Percentiles rank a stretch among this genome's conserved stretches.
Conservation (phyloP, 1,284 basidiomycete genomes). For the Tylopilus sp. region DNA sequence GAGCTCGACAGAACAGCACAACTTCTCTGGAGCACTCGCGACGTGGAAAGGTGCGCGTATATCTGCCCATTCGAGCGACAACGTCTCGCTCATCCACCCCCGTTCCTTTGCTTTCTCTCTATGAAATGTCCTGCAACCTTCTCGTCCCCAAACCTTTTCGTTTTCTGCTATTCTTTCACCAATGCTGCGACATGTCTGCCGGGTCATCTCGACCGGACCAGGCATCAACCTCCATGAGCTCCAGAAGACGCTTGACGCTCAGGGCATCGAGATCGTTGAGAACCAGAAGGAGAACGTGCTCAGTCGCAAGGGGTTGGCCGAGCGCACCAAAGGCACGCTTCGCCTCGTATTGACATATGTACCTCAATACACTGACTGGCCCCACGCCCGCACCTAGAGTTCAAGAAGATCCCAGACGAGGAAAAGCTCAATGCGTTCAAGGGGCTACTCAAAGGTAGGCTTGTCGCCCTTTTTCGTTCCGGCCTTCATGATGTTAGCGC, state of each 20-base stretch:
- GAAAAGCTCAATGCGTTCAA: constrained; percentile 87
- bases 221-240: constrained; percentile 86
- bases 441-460: constrained; percentile 74
- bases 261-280: constrained; percentile 93
- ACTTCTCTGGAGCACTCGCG: constrained; percentile 81
- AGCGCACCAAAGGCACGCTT: constrained; percentile 81
- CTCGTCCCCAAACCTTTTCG: not conserved
- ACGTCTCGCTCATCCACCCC: constrained; percentile 1
- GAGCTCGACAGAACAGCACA: constrained; percentile 50
- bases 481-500: not conserved
- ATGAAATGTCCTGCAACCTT: not conserved
- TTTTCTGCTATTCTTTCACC: not conserved
- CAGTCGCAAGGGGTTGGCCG: constrained; percentile 88
- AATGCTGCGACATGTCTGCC: not conserved
- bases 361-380: not conserved
- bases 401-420: constrained; percentile 86
- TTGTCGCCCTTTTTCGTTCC: not conserved
- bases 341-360: constrained; percentile 5
- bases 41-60: constrained; percentile 77
- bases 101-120: not conserved
- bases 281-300: constrained; percentile 95
- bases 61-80: not conserved
- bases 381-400: constrained; percentile 53
- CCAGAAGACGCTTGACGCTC: constrained; percentile 88
- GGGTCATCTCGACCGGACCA: constrained; percentile 31